Conservation (phyloP, 2,329 filamentous ascomycete genomes). For the Claviceps pazoutovae region DNA sequence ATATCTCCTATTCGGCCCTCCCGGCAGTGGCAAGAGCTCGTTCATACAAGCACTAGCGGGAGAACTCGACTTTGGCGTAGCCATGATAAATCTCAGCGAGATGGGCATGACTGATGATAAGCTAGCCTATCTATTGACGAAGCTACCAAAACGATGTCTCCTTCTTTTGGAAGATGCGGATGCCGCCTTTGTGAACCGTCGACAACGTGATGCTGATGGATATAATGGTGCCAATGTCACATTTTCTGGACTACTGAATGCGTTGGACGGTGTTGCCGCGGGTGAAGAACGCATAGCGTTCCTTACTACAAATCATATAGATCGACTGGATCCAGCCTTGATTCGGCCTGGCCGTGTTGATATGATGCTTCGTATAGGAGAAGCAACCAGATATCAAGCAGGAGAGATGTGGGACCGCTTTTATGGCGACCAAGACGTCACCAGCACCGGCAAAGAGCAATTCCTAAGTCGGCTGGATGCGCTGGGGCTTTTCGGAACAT, state of each 20-base stretch:
- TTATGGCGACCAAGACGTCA: conserved; percentile 66
- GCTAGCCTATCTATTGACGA: conserved; percentile 71
- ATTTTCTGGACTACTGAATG: conserved; percentile 80
- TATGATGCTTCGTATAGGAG: conserved; percentile 79
- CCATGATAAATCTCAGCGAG: conserved; percentile 83
- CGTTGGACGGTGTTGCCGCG: conserved; percentile 81
- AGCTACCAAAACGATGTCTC: conserved; percentile 69
- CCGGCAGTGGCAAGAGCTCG: conserved; percentile 84
- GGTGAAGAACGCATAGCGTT: conserved; percentile 91
- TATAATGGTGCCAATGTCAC: conserved; percentile 83
- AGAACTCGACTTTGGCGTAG: conserved; percentile 83
- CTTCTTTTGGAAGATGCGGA: conserved; percentile 83
- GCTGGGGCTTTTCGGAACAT: conserved; percentile 54
- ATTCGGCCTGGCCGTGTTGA: conserved; percentile 87
- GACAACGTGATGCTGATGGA: conserved; percentile 64
- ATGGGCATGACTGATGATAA: conserved; percentile 81
- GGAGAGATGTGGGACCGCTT: conserved; percentile 86
- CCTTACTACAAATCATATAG: conserved; percentile 87
- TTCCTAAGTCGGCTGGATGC: conserved; percentile 61
- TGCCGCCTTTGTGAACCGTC: conserved; percentile 74
- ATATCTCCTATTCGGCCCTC: conserved; percentile 79
- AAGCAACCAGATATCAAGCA: conserved; percentile 77
- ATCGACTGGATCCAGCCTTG: conserved; percentile 75
- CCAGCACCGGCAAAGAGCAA: conserved; percentile 44
- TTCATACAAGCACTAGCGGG: conserved; percentile 93